Evolutionary conservation across 371 early-diverging fungal species (phyloP), one percentile per base, ranked within the genome.

Genomic region (Conidiobolus coronatus): DNA sequence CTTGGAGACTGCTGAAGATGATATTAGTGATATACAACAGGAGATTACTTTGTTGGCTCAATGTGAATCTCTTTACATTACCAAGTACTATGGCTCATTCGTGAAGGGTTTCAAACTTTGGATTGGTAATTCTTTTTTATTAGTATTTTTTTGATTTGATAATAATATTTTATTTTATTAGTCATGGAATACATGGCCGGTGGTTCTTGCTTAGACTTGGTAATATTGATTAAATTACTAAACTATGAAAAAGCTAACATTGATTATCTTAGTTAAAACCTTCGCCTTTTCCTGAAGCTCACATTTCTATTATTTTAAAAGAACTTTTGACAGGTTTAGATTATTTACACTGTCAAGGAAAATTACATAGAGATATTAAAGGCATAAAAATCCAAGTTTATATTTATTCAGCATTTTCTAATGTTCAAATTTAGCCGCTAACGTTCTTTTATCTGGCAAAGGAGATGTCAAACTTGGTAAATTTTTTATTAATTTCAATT

Each of bases 11-110:
- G 85, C 90, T 23, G 95, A 94, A 54, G 94, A 94, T 54, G 93
- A 96, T 54, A 92, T 94, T 51, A 91, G 88, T 52, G 97, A 93
- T 63, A 91, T 96, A 55, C 91, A 88, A 55, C 86, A 87, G 59
- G 97, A 96, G 60, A 96, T 94, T 53, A 79, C 77, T 36, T 79
- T 96, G 45, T 63, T 96, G 24, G 84, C 90, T 18, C 92, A 91
- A 54, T 71, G 90, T 43, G 84, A 90, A 51, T 86, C 88, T 9
- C 71, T 69, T 36, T 81, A 75, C 56, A 86, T 92, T 44, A 90
- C 89, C 51, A 83, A 79, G 71, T 84, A 84, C 57, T 72, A 73
- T 58, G 81, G 81, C 22, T 80, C 82, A 17, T 82, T 73, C 56
- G 66, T 86, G 50, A 78, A 81, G 51, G 84, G 76, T 9, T 75